phyloP scores from a whole-genome alignment of 2,329 filamentous ascomycete genomes.

The Venturia asperata region DNA sequence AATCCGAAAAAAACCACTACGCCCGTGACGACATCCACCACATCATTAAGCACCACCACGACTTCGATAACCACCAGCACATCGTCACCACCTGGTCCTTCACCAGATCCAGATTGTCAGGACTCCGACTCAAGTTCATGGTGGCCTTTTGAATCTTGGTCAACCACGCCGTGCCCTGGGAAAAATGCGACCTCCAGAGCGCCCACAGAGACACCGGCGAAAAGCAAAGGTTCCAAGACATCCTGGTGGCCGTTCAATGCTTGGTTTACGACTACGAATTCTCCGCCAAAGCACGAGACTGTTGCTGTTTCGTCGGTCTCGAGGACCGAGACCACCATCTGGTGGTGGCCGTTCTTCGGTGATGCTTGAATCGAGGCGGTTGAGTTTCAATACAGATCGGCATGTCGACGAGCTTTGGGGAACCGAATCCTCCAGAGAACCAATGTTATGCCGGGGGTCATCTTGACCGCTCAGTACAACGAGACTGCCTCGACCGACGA shows the following conservation, averaged over 20 bases:
- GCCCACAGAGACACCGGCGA: not conserved
- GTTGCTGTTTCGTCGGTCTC: not conserved
- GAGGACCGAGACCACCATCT: not conserved
- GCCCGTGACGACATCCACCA: not conserved
- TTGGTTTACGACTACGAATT: conserved; percentile 4
- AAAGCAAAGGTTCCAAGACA: not conserved
- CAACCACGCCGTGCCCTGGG: not conserved
- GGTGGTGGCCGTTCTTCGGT: not conserved
- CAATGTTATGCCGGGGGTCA: not conserved
- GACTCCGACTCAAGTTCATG: not conserved
- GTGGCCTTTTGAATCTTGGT: not conserved
- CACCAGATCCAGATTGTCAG: not conserved
- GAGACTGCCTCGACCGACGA: no score
- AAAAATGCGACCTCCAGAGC: not conserved
- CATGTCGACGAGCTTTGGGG: not conserved
- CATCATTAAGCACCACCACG: not conserved
- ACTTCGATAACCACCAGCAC: not conserved
- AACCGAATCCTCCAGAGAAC: not conserved
- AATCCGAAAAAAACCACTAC: not conserved
- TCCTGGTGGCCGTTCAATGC: not conserved
- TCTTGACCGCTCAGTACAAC: no score
- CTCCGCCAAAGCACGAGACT: conserved; percentile 4
- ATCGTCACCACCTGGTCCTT: not conserved
- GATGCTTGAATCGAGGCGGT: not conserved
- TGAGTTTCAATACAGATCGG: not conserved